Percentiles rank a stretch among this genome's conserved stretches.
Evolutionary conservation across 2,329 filamentous ascomycete species (phyloP).

Genomic region (Botrytis pseudocinerea): DNA sequence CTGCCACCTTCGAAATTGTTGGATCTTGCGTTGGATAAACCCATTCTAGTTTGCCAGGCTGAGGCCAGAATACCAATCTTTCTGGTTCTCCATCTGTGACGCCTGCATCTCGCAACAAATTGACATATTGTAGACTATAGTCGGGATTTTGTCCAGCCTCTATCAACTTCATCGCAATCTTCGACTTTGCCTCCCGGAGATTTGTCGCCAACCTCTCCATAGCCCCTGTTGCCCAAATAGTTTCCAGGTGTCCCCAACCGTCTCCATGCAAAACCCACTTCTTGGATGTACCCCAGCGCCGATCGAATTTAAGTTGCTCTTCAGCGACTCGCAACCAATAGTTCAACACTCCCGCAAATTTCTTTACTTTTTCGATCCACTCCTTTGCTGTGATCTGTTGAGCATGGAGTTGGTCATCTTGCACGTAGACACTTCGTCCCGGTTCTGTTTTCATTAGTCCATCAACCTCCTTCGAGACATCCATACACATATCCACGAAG

Average conservation of each 20-base stretch:
- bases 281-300: background rate
- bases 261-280: background rate
- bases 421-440: background rate
- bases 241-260: background rate
- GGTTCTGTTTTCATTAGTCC: background rate
- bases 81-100: background rate
- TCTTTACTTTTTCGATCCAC: background rate
- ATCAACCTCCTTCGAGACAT: no score
- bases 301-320: conserved; percentile 1
- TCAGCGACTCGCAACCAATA: background rate
- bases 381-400: background rate
- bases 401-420: background rate
- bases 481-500: background rate
- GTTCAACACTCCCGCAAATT: background rate
- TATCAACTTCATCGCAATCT: background rate
- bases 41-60: background rate
- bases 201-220: background rate
- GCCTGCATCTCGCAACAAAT: background rate
- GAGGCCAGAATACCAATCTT: background rate
- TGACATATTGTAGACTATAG: background rate
- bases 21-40: background rate
- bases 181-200: background rate
- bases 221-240: background rate
- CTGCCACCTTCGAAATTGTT: background rate
- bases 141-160: background rate